Evolutionary conservation across 768 basidiomycete species (phyloP), one percentile per base, ranked within the genome.

Genomic region (Termitomyces sp.): DNA sequence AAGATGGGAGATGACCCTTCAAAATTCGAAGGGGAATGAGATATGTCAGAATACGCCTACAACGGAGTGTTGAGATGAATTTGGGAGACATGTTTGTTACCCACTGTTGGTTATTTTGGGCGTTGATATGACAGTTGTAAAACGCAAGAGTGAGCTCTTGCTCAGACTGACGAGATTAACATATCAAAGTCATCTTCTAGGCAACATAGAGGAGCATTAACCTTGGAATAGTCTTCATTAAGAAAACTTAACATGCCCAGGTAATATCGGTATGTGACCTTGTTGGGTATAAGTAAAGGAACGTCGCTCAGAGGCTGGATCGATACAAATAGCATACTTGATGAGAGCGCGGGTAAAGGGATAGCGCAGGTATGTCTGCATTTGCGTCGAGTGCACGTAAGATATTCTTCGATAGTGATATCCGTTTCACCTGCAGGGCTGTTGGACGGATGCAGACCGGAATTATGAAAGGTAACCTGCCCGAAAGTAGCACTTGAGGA

Each of bases 241-340:
- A 98, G 71, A 73, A 98, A 98, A 66, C 85, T 88, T 59, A 98
- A 78, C 85, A 98, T 91, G 60, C 96, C 97, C 47, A 97, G 72
- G 67, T 98, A 98, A 76, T 96, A 99, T 59, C 86, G 79, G 72
- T 90, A 97, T 23, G 95, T 95, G 50, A 97, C 93, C 89, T 94
- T 73, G 42, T 58, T 58, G 61, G 57, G 56, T 47, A 42, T 66
- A 46, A 67, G 64, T 23, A 27, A 47, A 34, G 7, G 30, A 51
- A 53, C 10, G 27, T 54, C 25, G 5, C 17, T 23, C 25, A 7
- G 40, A 42, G 17, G 39, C 17, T 25, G 34, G 25, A 34, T 44
- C 12, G 19, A 47, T 25, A 45, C 17, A 19, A 48, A 6, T n/a
- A 30, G 58, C 66, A 57, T 67, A 91, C 91, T 73, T 94, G 93